Evolutionary conservation across 2,329 filamentous ascomycete species (phyloP), one percentile per base, ranked within the genome.

Genomic region (Drechslera avenae): DNA sequence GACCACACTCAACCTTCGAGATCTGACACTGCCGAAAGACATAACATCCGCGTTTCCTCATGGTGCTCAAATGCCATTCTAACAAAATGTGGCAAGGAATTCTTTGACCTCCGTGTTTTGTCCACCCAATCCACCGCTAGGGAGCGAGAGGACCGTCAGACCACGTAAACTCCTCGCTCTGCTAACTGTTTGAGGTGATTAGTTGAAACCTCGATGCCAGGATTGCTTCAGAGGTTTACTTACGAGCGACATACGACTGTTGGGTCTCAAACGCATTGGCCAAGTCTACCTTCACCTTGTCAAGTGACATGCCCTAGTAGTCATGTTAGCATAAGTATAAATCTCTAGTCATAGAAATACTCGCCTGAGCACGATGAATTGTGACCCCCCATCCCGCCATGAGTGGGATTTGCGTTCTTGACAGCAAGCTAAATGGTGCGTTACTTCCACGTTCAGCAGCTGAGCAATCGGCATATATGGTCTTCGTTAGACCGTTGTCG

Each of bases 341-440:
- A 23, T 23, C 21, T 7, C 21, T 7, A 8, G 21, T 23, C 21
- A 83, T 69, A n/a, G 45, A 33, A 46, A n/a, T 14, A 35, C 52
- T 10, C 53, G 64, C 65, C 55, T 69, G 65, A n/a, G 78, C 78
- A 64, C 85, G 86, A 66, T 88, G 85, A 1, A 86, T 80, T 0
- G 79, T 87, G 60, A 86, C 79, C 0, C 85, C 85, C 82, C 84
- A 88, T 0, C 80, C 85, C 0, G 83, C 74, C 2, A 78, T 72
- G 0, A 88, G 73, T 0, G 85, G 86, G 4, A 87, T 77, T 61
- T 87, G 85, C 0, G 83, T 85, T n/a, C 85, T 75, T 1, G 75
- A 73, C 0, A 86, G 63, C 1, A 80, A 58, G 28, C 75, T 79
- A 56, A 79, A 80, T 0, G 81, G 80, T 39, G 63, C 16, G 2